Evolutionary conservation across 495 filamentous ascomycete species (phyloP).

Genomic region (Tuber melanosporum): DNA sequence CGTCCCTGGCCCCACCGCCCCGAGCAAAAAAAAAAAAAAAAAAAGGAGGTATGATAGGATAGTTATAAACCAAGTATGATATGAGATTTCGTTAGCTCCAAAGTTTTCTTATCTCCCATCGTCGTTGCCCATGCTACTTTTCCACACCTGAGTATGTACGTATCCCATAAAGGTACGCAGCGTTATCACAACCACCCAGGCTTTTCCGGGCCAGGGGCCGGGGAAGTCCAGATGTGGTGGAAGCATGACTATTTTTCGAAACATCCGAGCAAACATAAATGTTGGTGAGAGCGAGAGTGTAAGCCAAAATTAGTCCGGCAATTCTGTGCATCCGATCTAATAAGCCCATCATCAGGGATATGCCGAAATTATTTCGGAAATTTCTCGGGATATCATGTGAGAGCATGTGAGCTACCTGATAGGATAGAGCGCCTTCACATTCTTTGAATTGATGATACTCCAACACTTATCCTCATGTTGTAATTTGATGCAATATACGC

Average conservation of each 20-base stretch:
- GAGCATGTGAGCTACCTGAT: not conserved
- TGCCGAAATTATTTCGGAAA: not conserved
- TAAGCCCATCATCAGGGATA: not conserved
- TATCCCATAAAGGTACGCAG: not conserved
- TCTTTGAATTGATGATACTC: no score
- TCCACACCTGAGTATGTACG: not conserved
- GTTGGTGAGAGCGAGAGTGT: not conserved
- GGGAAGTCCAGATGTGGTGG: not conserved
- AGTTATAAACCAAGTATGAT: not conserved
- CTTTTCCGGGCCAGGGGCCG: not conserved
- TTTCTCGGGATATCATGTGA: not conserved
- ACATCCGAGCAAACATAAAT: not conserved
- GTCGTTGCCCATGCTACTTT: not conserved
- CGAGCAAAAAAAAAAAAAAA: not conserved
- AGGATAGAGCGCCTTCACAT: no score
- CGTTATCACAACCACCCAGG: not conserved
- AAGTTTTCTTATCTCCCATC: not conserved
- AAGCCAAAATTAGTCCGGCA: not conserved
- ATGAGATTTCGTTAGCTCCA: not conserved
- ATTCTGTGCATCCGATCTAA: not conserved
- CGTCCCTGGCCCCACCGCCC: not conserved
- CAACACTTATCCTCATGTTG: no score
- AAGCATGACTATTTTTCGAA: not conserved
- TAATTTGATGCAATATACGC: no score
- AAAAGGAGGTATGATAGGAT: not conserved